Conservation (phyloP, 176 grass and related monocot genomes). For the maize (Zea mays) region Zm-B73-REFERENCE-NAM-5.0 NC_050100.1:221371501-221372000, state of each 20-base stretch:
- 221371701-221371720: slow-evolving; percentile 88
- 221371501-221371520: slow-evolving; percentile 29
- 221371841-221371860: slow-evolving; percentile 89
- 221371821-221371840: slow-evolving; percentile 79
- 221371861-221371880: slow-evolving; percentile 70
- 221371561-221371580: slow-evolving; percentile 41
- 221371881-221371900: slow-evolving; percentile 75
- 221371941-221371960: slow-evolving; percentile 87
- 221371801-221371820: slow-evolving; percentile 63
- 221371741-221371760: slow-evolving; percentile 15
- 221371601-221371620: slow-evolving; percentile 49
- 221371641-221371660: slow-evolving; percentile 75
- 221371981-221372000: slow-evolving; percentile 97
- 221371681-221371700: slow-evolving; percentile 66
- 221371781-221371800: slow-evolving; percentile 63
- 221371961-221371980: slow-evolving; percentile 68
- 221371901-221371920: slow-evolving; percentile 81
- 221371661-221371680: slow-evolving; percentile 81
- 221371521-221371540: slow-evolving; percentile 55
- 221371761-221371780: slow-evolving; percentile 60
- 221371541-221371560: slow-evolving; percentile 49
- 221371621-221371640: slow-evolving; percentile 60
- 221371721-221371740: slow-evolving; percentile 89
- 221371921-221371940: slow-evolving; percentile 73
- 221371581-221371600: slow-evolving; percentile 52